These are phyloP conservation scores for Prunus salicina DNA, from an alignment of 306 rosid genomes.

Conservation along the genomic window DNA sequence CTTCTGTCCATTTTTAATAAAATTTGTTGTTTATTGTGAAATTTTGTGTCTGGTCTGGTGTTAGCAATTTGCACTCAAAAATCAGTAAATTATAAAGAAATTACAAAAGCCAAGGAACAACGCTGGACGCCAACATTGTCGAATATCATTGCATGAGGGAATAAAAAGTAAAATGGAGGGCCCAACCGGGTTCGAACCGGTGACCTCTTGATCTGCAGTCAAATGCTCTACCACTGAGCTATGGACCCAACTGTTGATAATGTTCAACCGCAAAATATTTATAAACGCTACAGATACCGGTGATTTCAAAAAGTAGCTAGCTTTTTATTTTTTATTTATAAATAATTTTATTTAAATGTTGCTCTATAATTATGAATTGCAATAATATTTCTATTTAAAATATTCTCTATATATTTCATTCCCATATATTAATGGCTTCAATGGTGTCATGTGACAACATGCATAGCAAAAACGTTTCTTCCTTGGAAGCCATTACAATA, in stretches of 20 bases:
- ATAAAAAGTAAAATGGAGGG: background rate
- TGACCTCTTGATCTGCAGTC: too few relatives aligned
- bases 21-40: constrained; percentile 23
- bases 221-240: constrained; percentile 45
- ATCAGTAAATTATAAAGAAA: too few relatives aligned
- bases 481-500: too few relatives aligned
- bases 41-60: background rate
- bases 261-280: rapidly evolving
- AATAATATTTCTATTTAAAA: too few relatives aligned
- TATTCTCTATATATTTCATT: too few relatives aligned
- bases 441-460: background rate
- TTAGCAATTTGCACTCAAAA: too few relatives aligned
- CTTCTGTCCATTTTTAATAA: constrained; percentile 36
- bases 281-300: too few relatives aligned
- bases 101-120: too few relatives aligned
- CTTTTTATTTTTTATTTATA: too few relatives aligned
- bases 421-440: background rate
- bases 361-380: background rate
- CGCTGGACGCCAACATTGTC: too few relatives aligned
- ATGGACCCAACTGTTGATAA: constrained; percentile 5
- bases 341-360: background rate
- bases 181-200: constrained; percentile 26
- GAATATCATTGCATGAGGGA: background rate
- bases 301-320: too few relatives aligned
- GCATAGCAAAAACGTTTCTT: too few relatives aligned